phyloP scores from a whole-genome alignment of 169 alveolate genomes.

The Theileria parva region DNA sequence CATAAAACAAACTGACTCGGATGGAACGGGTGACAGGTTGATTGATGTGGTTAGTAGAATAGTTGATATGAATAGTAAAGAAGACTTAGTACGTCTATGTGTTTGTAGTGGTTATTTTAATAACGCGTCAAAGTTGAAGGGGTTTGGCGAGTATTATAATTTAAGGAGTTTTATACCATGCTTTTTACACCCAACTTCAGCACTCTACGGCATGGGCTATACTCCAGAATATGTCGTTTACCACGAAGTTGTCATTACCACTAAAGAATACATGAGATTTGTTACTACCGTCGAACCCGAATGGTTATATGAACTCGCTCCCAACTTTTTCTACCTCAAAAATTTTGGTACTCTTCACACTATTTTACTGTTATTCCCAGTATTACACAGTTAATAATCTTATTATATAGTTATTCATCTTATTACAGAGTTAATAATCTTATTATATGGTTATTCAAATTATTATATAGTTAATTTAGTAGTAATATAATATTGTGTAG shows the following conservation, averaged over 20 bases:
- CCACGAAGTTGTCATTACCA: slow-evolving; percentile 98
- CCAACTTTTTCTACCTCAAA: slow-evolving; percentile 81
- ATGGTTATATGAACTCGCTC: slow-evolving; percentile 93
- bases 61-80: slow-evolving; percentile 51
- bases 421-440: neutral
- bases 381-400: neutral
- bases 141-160: slow-evolving; percentile 98
- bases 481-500: neutral
- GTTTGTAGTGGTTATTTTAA: slow-evolving; percentile 98
- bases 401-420: neutral
- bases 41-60: slow-evolving; percentile 52
- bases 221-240: slow-evolving; percentile 99
- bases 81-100: slow-evolving; percentile 88
- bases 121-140: slow-evolving; percentile 98
- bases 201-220: slow-evolving; percentile 96
- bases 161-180: slow-evolving; percentile 97
- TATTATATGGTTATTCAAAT: neutral
- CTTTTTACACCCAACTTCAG: slow-evolving; percentile 97
- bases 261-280: slow-evolving; percentile 96
- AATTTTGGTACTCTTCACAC: slow-evolving; percentile 34
- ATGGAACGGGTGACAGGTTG: slow-evolving; percentile 64
- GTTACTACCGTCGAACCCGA: slow-evolving; percentile 99
- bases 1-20: neutral
- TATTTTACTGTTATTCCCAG: neutral
- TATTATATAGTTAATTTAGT: neutral